These are phyloP conservation scores for Metarhizium album DNA, from an alignment of 2,329 filamentous ascomycete genomes.

Conservation along the genomic window DNA sequence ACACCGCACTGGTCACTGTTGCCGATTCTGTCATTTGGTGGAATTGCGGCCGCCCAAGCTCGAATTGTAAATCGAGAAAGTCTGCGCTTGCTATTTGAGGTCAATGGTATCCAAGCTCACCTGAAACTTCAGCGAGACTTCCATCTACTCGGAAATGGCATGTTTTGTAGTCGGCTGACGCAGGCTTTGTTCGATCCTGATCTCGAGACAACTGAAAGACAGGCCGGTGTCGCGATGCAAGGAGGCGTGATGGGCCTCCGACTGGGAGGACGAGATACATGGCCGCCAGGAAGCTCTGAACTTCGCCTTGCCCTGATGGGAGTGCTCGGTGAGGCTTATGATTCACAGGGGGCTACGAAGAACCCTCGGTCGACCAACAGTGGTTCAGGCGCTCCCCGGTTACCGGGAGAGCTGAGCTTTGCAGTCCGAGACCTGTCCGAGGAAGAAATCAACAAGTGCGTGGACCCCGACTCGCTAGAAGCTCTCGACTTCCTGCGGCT, in stretches of 20 bases:
- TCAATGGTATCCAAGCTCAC: conserved; percentile 62
- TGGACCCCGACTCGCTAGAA: conserved; percentile 72
- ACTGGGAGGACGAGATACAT: conserved; percentile 67
- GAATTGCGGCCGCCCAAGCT: conserved; percentile 63
- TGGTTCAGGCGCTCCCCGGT: conserved; percentile 23
- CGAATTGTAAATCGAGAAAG: conserved; percentile 67
- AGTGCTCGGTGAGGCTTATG: conserved; percentile 66
- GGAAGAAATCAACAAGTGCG: conserved; percentile 71
- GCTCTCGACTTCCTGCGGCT: conserved; percentile 89
- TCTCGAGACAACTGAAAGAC: conserved; percentile 66
- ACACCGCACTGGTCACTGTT: conserved; percentile 47
- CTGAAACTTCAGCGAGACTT: conserved; percentile 67
- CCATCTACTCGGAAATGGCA: conserved; percentile 73
- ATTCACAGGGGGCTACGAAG: conserved; percentile 13
- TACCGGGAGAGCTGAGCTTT: conserved; percentile 69
- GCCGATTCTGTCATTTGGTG: conserved; percentile 64
- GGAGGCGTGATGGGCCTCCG: conserved; percentile 72
- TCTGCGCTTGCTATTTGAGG: conserved; percentile 62
- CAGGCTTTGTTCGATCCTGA: conserved; percentile 79
- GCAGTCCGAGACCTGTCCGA: conserved; percentile 69
- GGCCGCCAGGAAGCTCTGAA: conserved; percentile 92
- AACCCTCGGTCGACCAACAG: conserved; percentile 12
- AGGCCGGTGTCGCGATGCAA: conserved; percentile 54
- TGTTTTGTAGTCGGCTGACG: conserved; percentile 70
- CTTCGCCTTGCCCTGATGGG: conserved; percentile 83